Percentiles rank a stretch among this genome's conserved stretches.
These are phyloP conservation scores for Aureobasidium melanogenum DNA, from an alignment of 2,329 filamentous ascomycete species.

Conservation along the genomic window DNA sequence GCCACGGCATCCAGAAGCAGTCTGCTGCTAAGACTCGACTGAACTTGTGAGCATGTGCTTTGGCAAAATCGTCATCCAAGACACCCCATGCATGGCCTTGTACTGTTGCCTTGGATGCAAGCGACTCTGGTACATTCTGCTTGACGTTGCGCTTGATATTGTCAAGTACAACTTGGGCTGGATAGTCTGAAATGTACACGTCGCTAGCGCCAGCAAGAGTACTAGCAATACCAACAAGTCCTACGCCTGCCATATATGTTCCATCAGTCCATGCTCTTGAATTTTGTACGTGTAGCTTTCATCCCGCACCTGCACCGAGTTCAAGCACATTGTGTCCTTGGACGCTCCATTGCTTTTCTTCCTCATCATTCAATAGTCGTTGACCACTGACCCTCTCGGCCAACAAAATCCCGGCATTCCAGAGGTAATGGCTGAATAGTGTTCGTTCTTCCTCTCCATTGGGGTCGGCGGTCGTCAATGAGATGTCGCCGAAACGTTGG, in stretches of 20 bases:
- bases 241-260: conserved; percentile 29
- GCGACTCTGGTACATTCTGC: conserved; percentile 38
- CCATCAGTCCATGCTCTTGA: conserved; percentile 16
- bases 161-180: conserved; percentile 49
- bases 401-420: conserved; percentile 52
- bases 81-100: conserved; percentile 59
- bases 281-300: conserved; percentile 14
- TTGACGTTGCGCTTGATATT: conserved; percentile 51
- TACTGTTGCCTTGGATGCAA: conserved; percentile 34
- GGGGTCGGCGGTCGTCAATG: conserved; percentile 37
- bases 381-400: conserved; percentile 34
- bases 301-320: conserved; percentile 57
- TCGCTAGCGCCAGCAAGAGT: conserved; percentile 36
- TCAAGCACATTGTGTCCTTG: conserved; percentile 49
- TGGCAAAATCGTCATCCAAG: conserved; percentile 34
- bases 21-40: conserved; percentile 61
- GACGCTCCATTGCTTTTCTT: conserved; percentile 37
- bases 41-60: conserved; percentile 35
- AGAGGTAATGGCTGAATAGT: conserved; percentile 64
- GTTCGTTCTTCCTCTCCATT: conserved; percentile 44
- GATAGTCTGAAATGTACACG: conserved; percentile 58
- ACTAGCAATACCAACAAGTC: conserved; percentile 39
- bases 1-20: conserved; percentile 66
- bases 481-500: conserved; percentile 27
- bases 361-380: conserved; percentile 18